Percentiles rank a stretch among this genome's conserved stretches.
Evolutionary conservation across 805 yeast species (phyloP).

Genomic region (Schwanniomyces sp.): DNA sequence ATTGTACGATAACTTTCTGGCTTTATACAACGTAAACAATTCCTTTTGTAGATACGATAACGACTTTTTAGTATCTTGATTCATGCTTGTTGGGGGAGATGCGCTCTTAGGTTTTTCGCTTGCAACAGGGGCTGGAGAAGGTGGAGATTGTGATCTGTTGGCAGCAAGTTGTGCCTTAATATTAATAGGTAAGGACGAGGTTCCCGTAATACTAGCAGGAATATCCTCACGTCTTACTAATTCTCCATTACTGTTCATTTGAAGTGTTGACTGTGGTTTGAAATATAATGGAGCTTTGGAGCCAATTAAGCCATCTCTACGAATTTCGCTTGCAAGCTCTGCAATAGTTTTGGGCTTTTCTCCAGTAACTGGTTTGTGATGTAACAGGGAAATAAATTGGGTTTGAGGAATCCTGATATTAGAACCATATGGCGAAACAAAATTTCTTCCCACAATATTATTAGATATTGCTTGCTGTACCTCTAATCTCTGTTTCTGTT

Average conservation of each 20-base stretch:
- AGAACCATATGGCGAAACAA: conserved; percentile 24
- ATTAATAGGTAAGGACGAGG: conserved; percentile 12
- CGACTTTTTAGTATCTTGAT: conserved; percentile 68
- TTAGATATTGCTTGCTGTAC: conserved; percentile 26
- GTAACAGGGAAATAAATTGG: conserved; percentile 19
- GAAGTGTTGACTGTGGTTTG: conserved; percentile 20
- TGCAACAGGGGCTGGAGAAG: neutral
- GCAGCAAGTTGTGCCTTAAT: conserved; percentile 51
- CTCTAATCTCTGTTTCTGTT: conserved; percentile 40
- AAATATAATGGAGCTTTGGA: conserved; percentile 35
- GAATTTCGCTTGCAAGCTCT: conserved; percentile 41
- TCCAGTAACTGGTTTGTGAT: conserved; percentile 14
- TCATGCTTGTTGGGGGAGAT: conserved; percentile 23
- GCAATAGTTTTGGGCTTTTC: conserved; percentile 41
- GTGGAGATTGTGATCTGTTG: conserved; percentile 30
- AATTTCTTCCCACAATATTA: conserved; percentile 23
- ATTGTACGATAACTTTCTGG: conserved; percentile 65
- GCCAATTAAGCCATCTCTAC: conserved; percentile 28
- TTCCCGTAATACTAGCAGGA: conserved; percentile 9
- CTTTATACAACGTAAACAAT: conserved; percentile 74
- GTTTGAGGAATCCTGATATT: conserved; percentile 21
- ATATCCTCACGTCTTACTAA: conserved; percentile 4
- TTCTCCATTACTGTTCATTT: conserved; percentile 9
- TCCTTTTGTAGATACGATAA: conserved; percentile 85
- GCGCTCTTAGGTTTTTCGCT: neutral